Percentiles rank a stretch among this genome's conserved stretches.
These are phyloP conservation scores for Chalara sp. DNA, from an alignment of 2,329 filamentous ascomycete genomes.

Conservation along the genomic window DNA sequence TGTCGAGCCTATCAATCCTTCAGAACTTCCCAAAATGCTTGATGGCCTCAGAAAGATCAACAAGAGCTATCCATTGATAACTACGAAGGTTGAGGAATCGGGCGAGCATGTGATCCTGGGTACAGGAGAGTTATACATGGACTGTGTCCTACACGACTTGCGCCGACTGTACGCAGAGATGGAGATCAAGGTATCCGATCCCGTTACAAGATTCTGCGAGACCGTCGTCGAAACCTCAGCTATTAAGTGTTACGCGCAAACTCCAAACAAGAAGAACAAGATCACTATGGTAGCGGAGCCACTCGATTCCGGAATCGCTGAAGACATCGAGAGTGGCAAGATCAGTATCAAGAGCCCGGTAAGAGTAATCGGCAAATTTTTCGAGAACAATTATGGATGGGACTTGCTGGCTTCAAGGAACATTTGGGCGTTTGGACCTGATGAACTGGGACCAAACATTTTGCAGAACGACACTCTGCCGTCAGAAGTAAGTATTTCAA, in stretches of 20 bases:
- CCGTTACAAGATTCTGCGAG: conserved; percentile 95
- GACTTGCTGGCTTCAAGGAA: conserved; percentile 89
- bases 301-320: conserved; percentile 86
- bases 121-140: conserved; percentile 99
- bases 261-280: conserved; percentile 99
- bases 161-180: conserved; percentile 94
- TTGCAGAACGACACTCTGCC: conserved; percentile 94
- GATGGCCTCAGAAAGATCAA: conserved; percentile 95
- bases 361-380: conserved; percentile 90
- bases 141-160: conserved; percentile 93
- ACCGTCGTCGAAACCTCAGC: conserved; percentile 96
- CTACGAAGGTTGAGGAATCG: conserved; percentile 96
- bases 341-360: conserved; percentile 92
- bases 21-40: conserved; percentile 96
- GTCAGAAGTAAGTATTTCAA: conserved; percentile 57
- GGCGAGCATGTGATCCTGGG: conserved; percentile 93
- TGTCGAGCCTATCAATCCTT: conserved; percentile 96
- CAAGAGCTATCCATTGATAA: conserved; percentile 93
- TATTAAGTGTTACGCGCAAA: conserved; percentile 96
- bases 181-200: conserved; percentile 98
- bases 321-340: conserved; percentile 85
- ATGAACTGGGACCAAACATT: conserved; percentile 91
- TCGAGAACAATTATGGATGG: conserved; percentile 96
- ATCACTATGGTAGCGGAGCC: conserved; percentile 98
- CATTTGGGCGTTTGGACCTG: conserved; percentile 97